Evolutionary conservation across 2,329 filamentous ascomycete genomes (phyloP), one percentile per base, ranked within the genome.

Genomic region (Colletotrichum chlorophyti): DNA sequence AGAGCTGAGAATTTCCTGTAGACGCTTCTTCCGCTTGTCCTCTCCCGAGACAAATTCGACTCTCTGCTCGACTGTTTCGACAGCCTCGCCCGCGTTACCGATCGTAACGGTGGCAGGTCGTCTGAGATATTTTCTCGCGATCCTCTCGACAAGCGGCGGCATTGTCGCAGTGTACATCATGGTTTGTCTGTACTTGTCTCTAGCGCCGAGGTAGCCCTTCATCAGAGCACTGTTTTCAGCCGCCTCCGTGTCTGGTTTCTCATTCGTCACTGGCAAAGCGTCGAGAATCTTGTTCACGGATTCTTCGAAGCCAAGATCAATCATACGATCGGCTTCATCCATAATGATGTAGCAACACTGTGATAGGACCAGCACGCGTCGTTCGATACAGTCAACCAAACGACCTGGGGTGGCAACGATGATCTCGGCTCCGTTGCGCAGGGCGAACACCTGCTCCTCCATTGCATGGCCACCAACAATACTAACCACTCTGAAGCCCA

Each of bases 141-240:
- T 98, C 62, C 91, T 91, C 72, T 99, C 95, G 14, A 99, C 91
- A 0, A 91, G 86, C 0, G 91, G 79, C 2, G 95, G 93, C 95
- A 99, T 99, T 24, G 95, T 99, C 50, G 95, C 95, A 64, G 95
- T 98, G 85, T 98, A 99, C 95, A 99, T 99, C 95, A 99, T 99
- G 0, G 95, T 99, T 74, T 99, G 94, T 58, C 95, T 83, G 77
- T 98, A 98, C 19, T 90, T 84, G 68, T 93, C 89, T 65, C 87
- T 86, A 15, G 86, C 86, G 50, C 88, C 88, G 2, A 96, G 77
- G 67, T 90, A 90, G 57, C 86, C 83, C 66, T 87, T 89, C 94
- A 98, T 98, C n/a, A 89, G 86, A 54, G 84, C 80, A 0, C 91
- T 81, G 69, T 98, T 85, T 73, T 99, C 95, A 6, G 95, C 95